Conservation (phyloP, 2,329 filamentous ascomycete genomes). For the Tolypocladium endophyticum region DNA sequence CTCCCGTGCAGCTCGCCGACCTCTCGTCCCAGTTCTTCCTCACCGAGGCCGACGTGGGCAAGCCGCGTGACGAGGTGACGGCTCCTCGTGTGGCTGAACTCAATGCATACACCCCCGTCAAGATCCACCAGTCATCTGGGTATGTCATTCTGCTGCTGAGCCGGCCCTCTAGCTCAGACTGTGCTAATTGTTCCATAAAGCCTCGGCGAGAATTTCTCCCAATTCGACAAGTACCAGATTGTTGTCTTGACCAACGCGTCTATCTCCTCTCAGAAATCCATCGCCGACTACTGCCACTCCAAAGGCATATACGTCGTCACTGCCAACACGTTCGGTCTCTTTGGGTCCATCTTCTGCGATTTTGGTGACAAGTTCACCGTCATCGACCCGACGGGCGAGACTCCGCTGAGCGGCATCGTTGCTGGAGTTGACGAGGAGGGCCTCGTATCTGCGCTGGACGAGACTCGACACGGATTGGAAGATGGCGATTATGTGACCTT, state of each 20-base stretch:
- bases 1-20: slow-evolving; percentile 73
- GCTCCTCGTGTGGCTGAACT: slow-evolving; percentile 86
- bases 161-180: slow-evolving; percentile 2
- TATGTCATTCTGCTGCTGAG: slow-evolving; percentile 16
- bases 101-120: slow-evolving; percentile 90
- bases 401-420: slow-evolving; percentile 76
- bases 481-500: slow-evolving; percentile 97
- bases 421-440: slow-evolving; percentile 84
- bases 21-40: slow-evolving; percentile 98
- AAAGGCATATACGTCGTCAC: slow-evolving; percentile 88
- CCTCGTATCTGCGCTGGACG: slow-evolving; percentile 83
- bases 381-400: slow-evolving; percentile 83
- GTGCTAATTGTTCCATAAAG: slow-evolving; percentile 25
- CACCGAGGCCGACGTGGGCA: slow-evolving; percentile 76
- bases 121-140: slow-evolving; percentile 55
- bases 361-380: slow-evolving; percentile 92
- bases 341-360: slow-evolving; percentile 93
- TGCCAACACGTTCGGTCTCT: slow-evolving; percentile 84
- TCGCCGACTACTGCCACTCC: slow-evolving; percentile 87
- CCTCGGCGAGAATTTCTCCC: slow-evolving; percentile 64
- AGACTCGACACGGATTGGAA: slow-evolving; percentile 88
- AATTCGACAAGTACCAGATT: slow-evolving; percentile 85
- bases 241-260: slow-evolving; percentile 82
- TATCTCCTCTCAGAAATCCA: slow-evolving; percentile 67
- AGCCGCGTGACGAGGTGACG: slow-evolving; percentile 78